Percentiles rank a stretch among this genome's conserved stretches.
Conservation (phyloP, 179 eudicot genomes). For the Heliamphora pulchella region DNA sequence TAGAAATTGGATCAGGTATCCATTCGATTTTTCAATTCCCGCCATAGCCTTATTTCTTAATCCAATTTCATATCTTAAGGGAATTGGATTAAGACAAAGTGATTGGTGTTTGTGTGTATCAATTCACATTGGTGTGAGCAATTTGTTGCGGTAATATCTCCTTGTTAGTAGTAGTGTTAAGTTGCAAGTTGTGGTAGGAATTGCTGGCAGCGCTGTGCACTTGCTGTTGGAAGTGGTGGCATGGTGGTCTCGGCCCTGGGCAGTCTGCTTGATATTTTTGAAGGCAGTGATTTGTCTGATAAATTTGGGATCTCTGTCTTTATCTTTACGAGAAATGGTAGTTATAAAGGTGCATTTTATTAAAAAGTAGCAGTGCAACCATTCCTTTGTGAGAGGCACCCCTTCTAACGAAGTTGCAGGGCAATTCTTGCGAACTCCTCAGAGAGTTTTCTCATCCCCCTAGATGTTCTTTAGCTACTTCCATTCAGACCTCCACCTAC, state of each 20-base stretch:
- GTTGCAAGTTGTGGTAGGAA: background rate
- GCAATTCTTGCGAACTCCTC: background rate
- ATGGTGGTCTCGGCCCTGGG: conserved; percentile 3
- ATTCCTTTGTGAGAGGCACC: background rate
- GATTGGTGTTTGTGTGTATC: too few relatives aligned
- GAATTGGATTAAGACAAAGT: too few relatives aligned
- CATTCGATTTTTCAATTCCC: too few relatives aligned
- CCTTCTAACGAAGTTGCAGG: background rate
- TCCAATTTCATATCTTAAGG: too few relatives aligned
- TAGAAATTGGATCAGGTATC: too few relatives aligned
- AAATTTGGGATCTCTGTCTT: background rate
- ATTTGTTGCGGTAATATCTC: too few relatives aligned
- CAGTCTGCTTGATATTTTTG: background rate
- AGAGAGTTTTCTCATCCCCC: background rate
- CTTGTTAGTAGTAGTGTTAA: too few relatives aligned
- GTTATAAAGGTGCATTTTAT: background rate
- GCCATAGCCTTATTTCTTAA: too few relatives aligned
- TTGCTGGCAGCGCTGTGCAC: background rate
- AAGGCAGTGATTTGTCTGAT: background rate
- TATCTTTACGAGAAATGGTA: background rate
- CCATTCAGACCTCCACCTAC: background rate
- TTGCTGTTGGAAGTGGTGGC: conserved; percentile 7
- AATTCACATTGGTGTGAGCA: too few relatives aligned
- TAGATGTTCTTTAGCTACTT: background rate
- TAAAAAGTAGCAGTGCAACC: background rate